Conservation (phyloP, 768 basidiomycete genomes). For the Amanita fuliginea region DNA sequence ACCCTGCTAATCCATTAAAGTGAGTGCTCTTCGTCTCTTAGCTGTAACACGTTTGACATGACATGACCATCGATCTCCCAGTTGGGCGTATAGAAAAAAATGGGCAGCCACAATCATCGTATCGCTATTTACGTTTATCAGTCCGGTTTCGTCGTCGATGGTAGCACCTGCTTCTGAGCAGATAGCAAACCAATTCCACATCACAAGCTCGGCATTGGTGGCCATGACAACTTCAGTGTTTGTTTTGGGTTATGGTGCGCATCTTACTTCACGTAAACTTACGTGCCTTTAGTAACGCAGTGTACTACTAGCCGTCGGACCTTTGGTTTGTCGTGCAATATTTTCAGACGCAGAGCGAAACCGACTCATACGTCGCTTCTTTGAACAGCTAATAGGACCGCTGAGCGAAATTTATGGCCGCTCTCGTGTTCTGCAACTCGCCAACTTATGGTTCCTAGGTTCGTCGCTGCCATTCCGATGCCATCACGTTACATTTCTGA, state of each 20-base stretch:
- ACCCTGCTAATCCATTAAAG: conserved; percentile 52
- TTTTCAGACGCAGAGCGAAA: not conserved
- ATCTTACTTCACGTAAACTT: not conserved
- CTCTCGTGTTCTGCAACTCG: conserved; percentile 43
- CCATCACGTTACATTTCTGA: not conserved
- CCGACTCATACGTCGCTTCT: not conserved
- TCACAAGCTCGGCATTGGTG: conserved; percentile 35
- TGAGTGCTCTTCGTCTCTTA: conserved; percentile 13
- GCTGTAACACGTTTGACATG: too few species aligned
- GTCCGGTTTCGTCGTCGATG: conserved; percentile 65
- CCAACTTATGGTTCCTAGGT: conserved; percentile 62
- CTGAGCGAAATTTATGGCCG: conserved; percentile 66
- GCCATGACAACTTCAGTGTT: conserved; percentile 50
- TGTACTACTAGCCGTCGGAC: conserved; percentile 33
- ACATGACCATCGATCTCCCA: conserved; percentile 12
- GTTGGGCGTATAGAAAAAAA: conserved; percentile 49
- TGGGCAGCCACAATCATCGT: conserved; percentile 59
- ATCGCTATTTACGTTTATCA: conserved; percentile 59
- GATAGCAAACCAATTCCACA: conserved; percentile 41
- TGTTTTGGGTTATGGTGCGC: conserved; percentile 44
- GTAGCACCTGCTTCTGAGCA: conserved; percentile 51
- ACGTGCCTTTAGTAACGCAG: not conserved
- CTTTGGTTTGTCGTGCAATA: conserved; percentile 23
- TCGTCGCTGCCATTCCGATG: conserved; percentile 6
- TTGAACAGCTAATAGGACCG: conserved; percentile 40